Conservation (phyloP, 2,329 filamentous ascomycete species). For the Aspergillus japonicus region DNA sequence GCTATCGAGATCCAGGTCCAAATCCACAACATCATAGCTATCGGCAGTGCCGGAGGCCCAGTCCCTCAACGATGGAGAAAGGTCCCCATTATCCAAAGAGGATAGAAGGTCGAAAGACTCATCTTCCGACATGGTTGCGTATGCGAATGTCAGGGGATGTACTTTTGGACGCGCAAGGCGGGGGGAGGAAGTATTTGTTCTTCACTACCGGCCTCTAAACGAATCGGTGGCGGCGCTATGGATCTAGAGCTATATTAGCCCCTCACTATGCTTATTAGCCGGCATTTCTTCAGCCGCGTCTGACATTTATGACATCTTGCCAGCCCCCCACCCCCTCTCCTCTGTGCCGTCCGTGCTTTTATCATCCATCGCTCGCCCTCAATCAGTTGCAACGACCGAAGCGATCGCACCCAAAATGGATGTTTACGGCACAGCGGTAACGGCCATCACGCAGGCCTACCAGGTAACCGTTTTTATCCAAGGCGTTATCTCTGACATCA, state of each 20-base stretch:
- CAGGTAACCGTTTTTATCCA: constrained; percentile 32
- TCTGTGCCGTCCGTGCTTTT: background rate
- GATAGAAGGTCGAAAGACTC: background rate
- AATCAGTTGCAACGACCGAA: background rate
- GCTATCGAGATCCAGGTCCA: background rate
- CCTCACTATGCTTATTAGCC: constrained; percentile 1
- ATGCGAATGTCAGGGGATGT: background rate
- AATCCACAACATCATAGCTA: background rate
- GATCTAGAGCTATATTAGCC: background rate
- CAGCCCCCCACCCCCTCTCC: background rate
- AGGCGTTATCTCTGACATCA: constrained; percentile 30
- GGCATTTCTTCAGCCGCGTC: constrained; percentile 1
- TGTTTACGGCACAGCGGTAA: constrained; percentile 28
- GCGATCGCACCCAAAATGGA: constrained; percentile 20
- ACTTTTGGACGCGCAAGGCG: too few species aligned
- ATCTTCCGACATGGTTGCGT: background rate
- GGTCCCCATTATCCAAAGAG: background rate
- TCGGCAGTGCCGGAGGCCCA: background rate
- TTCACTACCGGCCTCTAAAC: background rate
- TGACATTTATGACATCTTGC: background rate
- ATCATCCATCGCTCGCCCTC: background rate
- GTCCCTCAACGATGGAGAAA: background rate
- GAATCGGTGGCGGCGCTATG: background rate
- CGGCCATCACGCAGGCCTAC: constrained; percentile 28
- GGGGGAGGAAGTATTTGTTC: background rate